Percentiles rank a stretch among this genome's conserved stretches.
These are phyloP conservation scores for Diospyros lotus DNA, from an alignment of 148 eudicot genomes.

Conservation along the genomic window DNA sequence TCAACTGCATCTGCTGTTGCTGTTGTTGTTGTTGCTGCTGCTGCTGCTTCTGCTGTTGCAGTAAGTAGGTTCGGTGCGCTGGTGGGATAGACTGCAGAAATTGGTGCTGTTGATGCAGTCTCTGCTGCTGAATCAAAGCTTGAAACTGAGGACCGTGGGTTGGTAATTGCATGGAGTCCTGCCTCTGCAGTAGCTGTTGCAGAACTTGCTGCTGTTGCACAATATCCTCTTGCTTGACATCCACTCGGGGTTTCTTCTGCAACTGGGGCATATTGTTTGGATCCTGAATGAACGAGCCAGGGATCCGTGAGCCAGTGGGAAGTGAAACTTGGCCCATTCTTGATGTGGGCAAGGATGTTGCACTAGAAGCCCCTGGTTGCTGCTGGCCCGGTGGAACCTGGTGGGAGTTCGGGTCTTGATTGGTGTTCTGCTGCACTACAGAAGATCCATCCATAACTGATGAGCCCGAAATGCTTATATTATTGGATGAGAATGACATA, in stretches of 20 bases:
- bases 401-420: slow-evolving; percentile 53
- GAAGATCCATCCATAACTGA: slow-evolving; percentile 72
- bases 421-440: slow-evolving; percentile 52
- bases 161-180: slow-evolving; percentile 67
- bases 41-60: slow-evolving; percentile 54
- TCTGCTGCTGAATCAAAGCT: slow-evolving; percentile 79
- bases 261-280: slow-evolving; percentile 49
- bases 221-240: slow-evolving; percentile 66
- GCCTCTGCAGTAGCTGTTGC: slow-evolving; percentile 71
- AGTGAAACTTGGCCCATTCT: slow-evolving; percentile 55
- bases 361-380: slow-evolving; percentile 51
- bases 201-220: slow-evolving; percentile 52
- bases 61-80: slow-evolving; percentile 54
- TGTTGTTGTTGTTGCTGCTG: slow-evolving; percentile 39
- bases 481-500: slow-evolving; percentile 86
- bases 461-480: slow-evolving; percentile 82
- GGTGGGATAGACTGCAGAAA: slow-evolving; percentile 68
- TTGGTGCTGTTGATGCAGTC: slow-evolving; percentile 72
- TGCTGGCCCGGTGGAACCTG: slow-evolving; percentile 44
- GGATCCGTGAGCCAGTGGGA: slow-evolving; percentile 41
- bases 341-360: slow-evolving; percentile 40
- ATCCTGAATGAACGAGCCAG: slow-evolving; percentile 61
- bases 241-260: slow-evolving; percentile 71
- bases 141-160: slow-evolving; percentile 69
- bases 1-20: slow-evolving; percentile 45